phyloP scores from a whole-genome alignment of 805 yeast species.

The Isabelozyma heimii region DNA sequence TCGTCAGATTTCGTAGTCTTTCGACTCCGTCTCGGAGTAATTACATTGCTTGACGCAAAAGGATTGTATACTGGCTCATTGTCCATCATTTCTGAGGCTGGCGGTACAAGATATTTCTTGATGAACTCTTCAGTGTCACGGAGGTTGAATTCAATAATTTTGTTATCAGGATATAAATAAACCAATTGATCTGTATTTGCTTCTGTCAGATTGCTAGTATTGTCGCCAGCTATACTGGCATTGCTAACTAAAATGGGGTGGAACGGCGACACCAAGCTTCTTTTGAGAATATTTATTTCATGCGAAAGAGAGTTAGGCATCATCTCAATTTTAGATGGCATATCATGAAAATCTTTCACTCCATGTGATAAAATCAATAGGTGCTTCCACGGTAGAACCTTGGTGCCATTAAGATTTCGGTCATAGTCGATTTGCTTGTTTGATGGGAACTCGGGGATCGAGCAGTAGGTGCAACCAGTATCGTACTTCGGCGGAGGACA shows the following conservation, averaged over 20 bases:
- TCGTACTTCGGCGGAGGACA: slow-evolving; percentile 55
- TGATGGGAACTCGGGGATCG: slow-evolving; percentile 35
- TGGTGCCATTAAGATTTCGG: slow-evolving; percentile 45
- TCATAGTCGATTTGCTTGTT: slow-evolving; percentile 39
- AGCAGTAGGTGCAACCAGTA: slow-evolving; percentile 64
- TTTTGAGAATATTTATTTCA: slow-evolving; percentile 33
- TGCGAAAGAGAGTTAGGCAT: slow-evolving; percentile 43
- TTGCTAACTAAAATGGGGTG: slow-evolving; percentile 54
- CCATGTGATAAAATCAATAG: slow-evolving; percentile 51
- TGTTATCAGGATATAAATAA: slow-evolving; percentile 55
- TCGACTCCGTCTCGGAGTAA: neutral
- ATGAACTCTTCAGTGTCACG: slow-evolving; percentile 35
- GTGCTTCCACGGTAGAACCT: slow-evolving; percentile 54
- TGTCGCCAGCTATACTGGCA: slow-evolving; percentile 14
- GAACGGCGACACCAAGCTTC: slow-evolving; percentile 32
- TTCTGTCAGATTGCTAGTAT: neutral
- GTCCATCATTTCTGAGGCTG: slow-evolving; percentile 17
- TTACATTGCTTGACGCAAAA: slow-evolving; percentile 5
- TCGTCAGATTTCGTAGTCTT: neutral
- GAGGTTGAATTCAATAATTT: slow-evolving; percentile 34
- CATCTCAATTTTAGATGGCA: slow-evolving; percentile 53
- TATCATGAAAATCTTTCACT: slow-evolving; percentile 26
- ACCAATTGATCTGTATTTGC: slow-evolving; percentile 24
- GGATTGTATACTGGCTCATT: slow-evolving; percentile 21
- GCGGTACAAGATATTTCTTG: slow-evolving; percentile 34